Conservation (phyloP, 2,329 filamentous ascomycete genomes). For the Pseudogymnoascus sp. region DNA sequence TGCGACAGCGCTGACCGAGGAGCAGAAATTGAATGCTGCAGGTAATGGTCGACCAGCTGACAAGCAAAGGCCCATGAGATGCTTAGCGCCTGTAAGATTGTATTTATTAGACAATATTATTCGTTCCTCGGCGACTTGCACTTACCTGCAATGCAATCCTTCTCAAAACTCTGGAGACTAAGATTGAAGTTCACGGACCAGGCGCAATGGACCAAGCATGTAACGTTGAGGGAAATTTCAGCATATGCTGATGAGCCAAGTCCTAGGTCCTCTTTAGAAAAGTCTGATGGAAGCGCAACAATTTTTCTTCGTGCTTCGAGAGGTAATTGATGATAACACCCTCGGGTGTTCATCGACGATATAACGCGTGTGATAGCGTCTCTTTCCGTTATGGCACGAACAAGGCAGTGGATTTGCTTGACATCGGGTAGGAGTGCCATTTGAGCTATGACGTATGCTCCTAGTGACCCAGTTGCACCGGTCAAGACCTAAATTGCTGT, state of each 20-base stretch:
- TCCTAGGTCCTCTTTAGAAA: slow-evolving; percentile 35
- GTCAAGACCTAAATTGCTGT: slow-evolving; percentile 41
- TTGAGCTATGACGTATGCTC: slow-evolving; percentile 51
- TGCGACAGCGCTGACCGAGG: slow-evolving; percentile 30
- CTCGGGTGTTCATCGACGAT: slow-evolving; percentile 29
- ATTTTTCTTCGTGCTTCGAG: slow-evolving; percentile 26
- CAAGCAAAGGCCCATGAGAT: slow-evolving; percentile 9
- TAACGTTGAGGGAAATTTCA: slow-evolving; percentile 24
- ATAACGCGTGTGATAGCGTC: slow-evolving; percentile 29
- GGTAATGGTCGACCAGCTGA: slow-evolving; percentile 12
- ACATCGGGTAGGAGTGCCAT: slow-evolving; percentile 50
- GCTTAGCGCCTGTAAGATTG: background rate
- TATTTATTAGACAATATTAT: background rate
- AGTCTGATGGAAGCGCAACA: slow-evolving; percentile 32
- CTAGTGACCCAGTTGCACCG: slow-evolving; percentile 58
- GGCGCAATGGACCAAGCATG: slow-evolving; percentile 41
- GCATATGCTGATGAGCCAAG: slow-evolving; percentile 20
- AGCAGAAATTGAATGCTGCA: slow-evolving; percentile 31
- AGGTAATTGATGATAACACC: slow-evolving; percentile 26
- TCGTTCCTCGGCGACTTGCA: background rate
- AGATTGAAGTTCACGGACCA: slow-evolving; percentile 25
- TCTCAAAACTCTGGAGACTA: background rate
- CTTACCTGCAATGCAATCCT: slow-evolving; percentile 8
- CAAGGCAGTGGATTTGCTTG: slow-evolving; percentile 42
- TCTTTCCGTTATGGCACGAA: slow-evolving; percentile 31